A percentile compares a stretch with the other conserved stretches of the same genome.
These are phyloP conservation scores for Hortiboletus flavorubellus DNA, from an alignment of 768 basidiomycete species.

Conservation along the genomic window DNA sequence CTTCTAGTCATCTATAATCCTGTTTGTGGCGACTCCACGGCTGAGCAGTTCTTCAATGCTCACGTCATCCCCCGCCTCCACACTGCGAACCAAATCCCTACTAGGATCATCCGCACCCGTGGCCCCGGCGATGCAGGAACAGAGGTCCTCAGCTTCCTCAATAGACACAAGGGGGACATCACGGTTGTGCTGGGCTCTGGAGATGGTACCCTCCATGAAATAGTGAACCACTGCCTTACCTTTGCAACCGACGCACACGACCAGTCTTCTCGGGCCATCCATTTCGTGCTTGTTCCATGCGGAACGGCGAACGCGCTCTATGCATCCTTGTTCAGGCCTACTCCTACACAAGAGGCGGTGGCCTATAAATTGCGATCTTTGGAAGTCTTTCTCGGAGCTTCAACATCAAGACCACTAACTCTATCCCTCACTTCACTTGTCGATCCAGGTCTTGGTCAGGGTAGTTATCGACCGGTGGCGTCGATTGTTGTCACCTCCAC, in stretches of 20 bases:
- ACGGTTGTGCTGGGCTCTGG: constrained; percentile 72
- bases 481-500: constrained; percentile 89
- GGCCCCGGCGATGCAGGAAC: constrained; percentile 53
- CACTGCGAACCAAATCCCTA: constrained; percentile 31
- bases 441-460: constrained; percentile 17
- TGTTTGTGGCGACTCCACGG: constrained; percentile 59
- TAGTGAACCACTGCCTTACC: constrained; percentile 56
- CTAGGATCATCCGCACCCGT: constrained; percentile 47
- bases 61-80: constrained; percentile 64
- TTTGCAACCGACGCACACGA: constrained; percentile 18
- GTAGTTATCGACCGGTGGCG: constrained; percentile 29
- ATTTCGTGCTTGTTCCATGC: constrained; percentile 59
- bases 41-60: constrained; percentile 50
- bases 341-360: constrained; percentile 20
- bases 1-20: constrained; percentile 76
- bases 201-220: constrained; percentile 91
- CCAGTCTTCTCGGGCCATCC: constrained; percentile 25
- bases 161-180: constrained; percentile 29
- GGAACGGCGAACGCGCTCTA: constrained; percentile 96
- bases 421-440: constrained; percentile 52
- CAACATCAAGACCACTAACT: constrained; percentile 42
- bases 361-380: constrained; percentile 55
- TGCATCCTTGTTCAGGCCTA: constrained; percentile 66
- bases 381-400: constrained; percentile 44
- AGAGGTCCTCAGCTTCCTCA: constrained; percentile 41